These are phyloP conservation scores for Staphylotrichum longicolle DNA, from an alignment of 495 filamentous ascomycete species.

Conservation along the genomic window DNA sequence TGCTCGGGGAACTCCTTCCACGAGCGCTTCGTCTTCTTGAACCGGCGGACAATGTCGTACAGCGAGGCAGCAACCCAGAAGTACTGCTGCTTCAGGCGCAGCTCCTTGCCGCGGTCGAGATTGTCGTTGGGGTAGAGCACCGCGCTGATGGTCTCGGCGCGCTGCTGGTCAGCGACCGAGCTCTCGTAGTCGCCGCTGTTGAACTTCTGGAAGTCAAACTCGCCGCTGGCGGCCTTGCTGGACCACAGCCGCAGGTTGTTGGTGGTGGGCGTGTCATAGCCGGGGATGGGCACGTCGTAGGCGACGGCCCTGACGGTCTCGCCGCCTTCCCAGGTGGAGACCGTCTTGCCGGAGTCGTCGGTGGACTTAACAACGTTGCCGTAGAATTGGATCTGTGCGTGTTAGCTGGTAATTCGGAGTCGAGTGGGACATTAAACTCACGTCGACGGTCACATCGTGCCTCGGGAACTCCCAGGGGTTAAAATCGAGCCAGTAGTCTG, in stretches of 20 bases:
- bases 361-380: constrained; percentile 70
- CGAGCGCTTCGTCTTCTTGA: constrained; percentile 91
- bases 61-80: constrained; percentile 99
- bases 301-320: constrained; percentile 91
- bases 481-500: constrained; percentile 98
- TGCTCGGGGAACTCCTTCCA: constrained; percentile 94
- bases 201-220: constrained; percentile 99
- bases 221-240: constrained; percentile 91
- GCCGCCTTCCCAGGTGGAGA: constrained; percentile 80
- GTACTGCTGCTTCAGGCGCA: constrained; percentile 97
- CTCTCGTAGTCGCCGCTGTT: constrained; percentile 97
- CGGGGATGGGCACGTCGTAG: constrained; percentile 93
- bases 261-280: constrained; percentile 82
- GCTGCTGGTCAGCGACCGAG: constrained; percentile 92
- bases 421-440: constrained; percentile 32
- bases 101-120: constrained; percentile 92
- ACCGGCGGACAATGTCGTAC: constrained; percentile 91
- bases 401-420: constrained; percentile 13
- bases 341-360: constrained; percentile 71
- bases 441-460: constrained; percentile 88
- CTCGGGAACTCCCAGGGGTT: constrained; percentile 99
- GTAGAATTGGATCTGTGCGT: constrained; percentile 78
- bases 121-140: constrained; percentile 98
- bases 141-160: constrained; percentile 94
- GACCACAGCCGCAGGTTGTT: constrained; percentile 98